A percentile compares a stretch with the other conserved stretches of the same genome.
Conservation (phyloP, 192 early-diverging fungal species). For the Coemansia sp. region DNA sequence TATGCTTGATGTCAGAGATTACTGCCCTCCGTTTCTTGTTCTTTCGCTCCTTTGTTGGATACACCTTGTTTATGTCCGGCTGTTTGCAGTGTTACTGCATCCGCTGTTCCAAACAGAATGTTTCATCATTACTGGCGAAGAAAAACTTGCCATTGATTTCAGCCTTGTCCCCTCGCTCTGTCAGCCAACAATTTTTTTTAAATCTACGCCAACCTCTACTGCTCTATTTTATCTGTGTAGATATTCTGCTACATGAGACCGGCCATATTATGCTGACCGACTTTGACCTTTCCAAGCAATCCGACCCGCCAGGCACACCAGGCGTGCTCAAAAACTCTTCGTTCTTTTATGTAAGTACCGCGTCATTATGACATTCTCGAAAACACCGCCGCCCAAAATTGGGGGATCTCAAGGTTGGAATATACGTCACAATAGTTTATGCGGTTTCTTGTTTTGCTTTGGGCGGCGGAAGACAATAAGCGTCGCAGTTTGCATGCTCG, state of each 20-base stretch:
- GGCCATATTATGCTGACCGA: conserved; percentile 99
- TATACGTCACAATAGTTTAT: conserved; percentile 1
- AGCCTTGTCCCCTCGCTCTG: conserved; percentile 17
- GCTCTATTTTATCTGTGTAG: conserved; percentile 21
- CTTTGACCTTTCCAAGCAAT: conserved; percentile 98
- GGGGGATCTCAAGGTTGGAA: not conserved
- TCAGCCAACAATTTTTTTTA: not conserved
- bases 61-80: not conserved
- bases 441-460: not conserved
- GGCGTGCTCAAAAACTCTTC: conserved; percentile 63
- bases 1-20: not conserved
- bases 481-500: not conserved
- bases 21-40: not conserved
- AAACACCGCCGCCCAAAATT: not conserved
- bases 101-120: not conserved
- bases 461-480: conserved; percentile 4
- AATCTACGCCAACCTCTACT: conserved; percentile 6
- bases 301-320: conserved; percentile 77
- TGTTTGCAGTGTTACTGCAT: not conserved
- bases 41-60: not conserved
- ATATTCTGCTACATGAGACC: conserved; percentile 90
- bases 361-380: not conserved
- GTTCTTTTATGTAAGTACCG: conserved; percentile 58
- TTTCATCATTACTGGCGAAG: not conserved
- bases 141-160: not conserved